phyloP scores from a whole-genome alignment of 75 land plant genomes.

The Picea sitchensis region DNA sequence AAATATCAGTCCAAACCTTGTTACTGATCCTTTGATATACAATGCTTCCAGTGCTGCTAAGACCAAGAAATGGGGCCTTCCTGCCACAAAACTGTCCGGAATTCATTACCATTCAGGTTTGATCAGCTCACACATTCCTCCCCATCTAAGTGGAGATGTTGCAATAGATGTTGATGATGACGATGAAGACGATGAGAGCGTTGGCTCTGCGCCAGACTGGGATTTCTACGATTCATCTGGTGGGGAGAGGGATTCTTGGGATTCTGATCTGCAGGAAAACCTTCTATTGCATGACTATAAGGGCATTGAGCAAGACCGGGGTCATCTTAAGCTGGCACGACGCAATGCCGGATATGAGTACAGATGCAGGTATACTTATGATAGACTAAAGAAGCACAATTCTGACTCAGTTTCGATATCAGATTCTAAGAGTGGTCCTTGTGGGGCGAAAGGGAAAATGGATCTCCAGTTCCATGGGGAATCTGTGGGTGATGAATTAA shows the following conservation, averaged over 20 bases:
- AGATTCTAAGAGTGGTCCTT: slow-evolving; percentile 2
- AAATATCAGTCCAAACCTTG: slow-evolving; percentile 6
- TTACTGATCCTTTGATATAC: not conserved
- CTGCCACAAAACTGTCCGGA: not conserved
- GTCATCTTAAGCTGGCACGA: not conserved
- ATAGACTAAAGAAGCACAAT: not conserved
- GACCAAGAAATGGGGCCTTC: slow-evolving; percentile 2
- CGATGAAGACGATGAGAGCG: slow-evolving; percentile 30
- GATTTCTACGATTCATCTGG: slow-evolving; percentile 21
- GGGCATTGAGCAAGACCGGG: not conserved
- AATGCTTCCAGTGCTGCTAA: not conserved
- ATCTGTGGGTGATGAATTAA: not conserved
- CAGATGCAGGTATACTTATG: slow-evolving; percentile 6
- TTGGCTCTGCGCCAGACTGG: slow-evolving; percentile 32
- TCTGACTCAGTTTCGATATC: not conserved
- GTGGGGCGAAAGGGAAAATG: not conserved
- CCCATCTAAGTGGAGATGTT: not conserved
- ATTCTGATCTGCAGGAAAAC: slow-evolving; percentile 18
- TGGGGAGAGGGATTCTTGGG: slow-evolving; percentile 20
- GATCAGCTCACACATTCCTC: slow-evolving; percentile 7
- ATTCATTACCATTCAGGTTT: slow-evolving; percentile 25
- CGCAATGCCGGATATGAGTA: slow-evolving; percentile 5
- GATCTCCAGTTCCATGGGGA: not conserved
- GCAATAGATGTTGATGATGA: slow-evolving; percentile 17
- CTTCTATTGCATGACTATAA: slow-evolving; percentile 3